Evolutionary conservation across 208 protist species (phyloP).

Genomic region (Trypanosomatidae sp.): DNA sequence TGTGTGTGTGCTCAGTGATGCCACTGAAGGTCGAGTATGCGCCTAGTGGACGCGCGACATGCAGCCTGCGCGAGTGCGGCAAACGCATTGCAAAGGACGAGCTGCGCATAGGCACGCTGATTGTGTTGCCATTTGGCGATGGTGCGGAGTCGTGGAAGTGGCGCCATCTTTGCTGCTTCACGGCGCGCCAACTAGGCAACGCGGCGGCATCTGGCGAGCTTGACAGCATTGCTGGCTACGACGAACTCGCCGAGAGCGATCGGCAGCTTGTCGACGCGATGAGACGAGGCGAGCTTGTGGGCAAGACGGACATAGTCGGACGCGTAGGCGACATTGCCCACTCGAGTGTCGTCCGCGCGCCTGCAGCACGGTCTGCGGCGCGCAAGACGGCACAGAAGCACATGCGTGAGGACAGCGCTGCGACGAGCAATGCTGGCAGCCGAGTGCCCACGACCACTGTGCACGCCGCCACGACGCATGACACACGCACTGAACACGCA

Average conservation of each 20-base stretch:
- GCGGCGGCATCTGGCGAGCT: constrained; percentile 33
- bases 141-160: constrained; percentile 53
- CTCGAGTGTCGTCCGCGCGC: constrained; percentile 16
- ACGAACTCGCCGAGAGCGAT: constrained; percentile 40
- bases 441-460: not conserved
- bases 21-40: constrained; percentile 60
- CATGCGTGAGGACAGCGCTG: no score
- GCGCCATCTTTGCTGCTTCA: constrained; percentile 81
- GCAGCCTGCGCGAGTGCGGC: constrained; percentile 25
- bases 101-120: constrained; percentile 63
- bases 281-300: constrained; percentile 40
- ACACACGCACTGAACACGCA: constrained; percentile 2
- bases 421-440: not conserved
- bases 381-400: constrained; percentile 2
- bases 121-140: constrained; percentile 27
- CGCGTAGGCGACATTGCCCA: constrained; percentile 54
- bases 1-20: constrained; percentile 28
- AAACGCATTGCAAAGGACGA: constrained; percentile 58
- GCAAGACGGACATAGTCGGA: constrained; percentile 22
- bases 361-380: constrained; percentile 5
- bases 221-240: constrained; percentile 43
- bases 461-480: constrained; percentile 3
- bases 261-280: constrained; percentile 37
- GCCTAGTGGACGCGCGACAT: constrained; percentile 51
- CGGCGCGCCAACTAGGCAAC: constrained; percentile 52